These are phyloP conservation scores for Fusarium piperis DNA, from an alignment of 2,329 filamentous ascomycete genomes.

Conservation along the genomic window DNA sequence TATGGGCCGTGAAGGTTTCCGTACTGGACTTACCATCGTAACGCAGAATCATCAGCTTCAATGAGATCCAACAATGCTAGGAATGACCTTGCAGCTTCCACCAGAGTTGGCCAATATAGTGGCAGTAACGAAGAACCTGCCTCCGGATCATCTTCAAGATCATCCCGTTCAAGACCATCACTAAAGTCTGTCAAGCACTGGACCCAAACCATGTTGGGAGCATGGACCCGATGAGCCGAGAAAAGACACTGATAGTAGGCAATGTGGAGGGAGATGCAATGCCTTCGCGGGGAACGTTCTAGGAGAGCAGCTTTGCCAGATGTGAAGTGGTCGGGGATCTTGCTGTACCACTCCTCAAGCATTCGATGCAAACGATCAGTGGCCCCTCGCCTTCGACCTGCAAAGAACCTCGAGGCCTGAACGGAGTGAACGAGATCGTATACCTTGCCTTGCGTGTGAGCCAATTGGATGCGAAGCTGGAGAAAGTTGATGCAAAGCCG, in stretches of 20 bases:
- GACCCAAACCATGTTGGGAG: background rate
- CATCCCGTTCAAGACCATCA: background rate
- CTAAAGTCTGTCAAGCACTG: background rate
- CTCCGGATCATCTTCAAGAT: background rate
- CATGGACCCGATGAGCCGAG: background rate
- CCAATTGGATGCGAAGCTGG: background rate
- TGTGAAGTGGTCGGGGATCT: background rate
- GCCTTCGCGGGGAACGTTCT: background rate
- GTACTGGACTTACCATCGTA: background rate
- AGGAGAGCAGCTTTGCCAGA: background rate
- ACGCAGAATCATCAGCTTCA: background rate
- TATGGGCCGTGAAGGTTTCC: background rate
- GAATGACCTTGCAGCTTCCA: conserved; percentile 2
- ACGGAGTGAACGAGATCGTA: conserved; percentile 16
- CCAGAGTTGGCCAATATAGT: background rate
- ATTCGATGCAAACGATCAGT: background rate
- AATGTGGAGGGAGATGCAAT: background rate
- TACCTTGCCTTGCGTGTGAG: conserved; percentile 18
- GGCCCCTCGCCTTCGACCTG: background rate
- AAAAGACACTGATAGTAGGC: conserved; percentile 11
- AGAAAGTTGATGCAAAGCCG: background rate
- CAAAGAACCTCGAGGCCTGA: background rate
- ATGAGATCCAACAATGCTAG: background rate
- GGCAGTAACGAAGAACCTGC: background rate
- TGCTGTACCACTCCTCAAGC: conserved; percentile 8